Evolutionary conservation across 164 flowering plant species (phyloP).

Genomic region (Santalum album): DNA sequence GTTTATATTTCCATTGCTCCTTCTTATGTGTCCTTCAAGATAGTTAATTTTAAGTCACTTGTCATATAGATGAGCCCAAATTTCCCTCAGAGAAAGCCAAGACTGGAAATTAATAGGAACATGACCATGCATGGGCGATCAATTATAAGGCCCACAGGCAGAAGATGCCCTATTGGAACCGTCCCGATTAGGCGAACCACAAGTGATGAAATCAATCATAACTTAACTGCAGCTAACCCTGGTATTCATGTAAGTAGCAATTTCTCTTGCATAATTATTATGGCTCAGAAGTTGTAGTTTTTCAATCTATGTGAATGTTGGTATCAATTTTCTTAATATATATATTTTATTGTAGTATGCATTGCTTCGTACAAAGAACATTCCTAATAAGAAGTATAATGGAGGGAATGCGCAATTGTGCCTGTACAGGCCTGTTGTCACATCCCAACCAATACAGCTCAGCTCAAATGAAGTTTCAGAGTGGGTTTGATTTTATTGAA

Average conservation of each 20-base stretch:
- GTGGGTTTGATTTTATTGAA: slow-evolving; percentile 1
- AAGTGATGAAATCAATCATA: slow-evolving; percentile 6
- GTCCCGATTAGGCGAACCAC: slow-evolving; percentile 11
- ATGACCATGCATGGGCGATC: not conserved
- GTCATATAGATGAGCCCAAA: slow-evolving; percentile 4
- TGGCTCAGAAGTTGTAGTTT: not conserved
- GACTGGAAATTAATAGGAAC: not conserved
- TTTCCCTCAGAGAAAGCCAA: not conserved
- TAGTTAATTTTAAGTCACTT: not conserved
- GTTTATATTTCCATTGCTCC: too few relatives aligned
- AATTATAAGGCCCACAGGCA: not conserved
- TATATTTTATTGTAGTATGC: not conserved
- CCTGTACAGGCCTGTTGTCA: not conserved
- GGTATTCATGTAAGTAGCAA: not conserved
- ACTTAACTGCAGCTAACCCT: not conserved
- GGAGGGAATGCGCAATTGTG: not conserved
- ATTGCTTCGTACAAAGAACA: not conserved
- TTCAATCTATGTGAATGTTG: too few relatives aligned
- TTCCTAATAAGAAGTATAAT: not conserved
- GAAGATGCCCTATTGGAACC: slow-evolving; percentile 8
- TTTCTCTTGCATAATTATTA: not conserved
- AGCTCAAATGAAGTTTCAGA: not conserved
- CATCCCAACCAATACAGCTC: slow-evolving; percentile 1
- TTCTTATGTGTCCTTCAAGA: too few relatives aligned
- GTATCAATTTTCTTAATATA: too few relatives aligned